Evolutionary conservation across 176 grass and related monocot genomes (phyloP), one percentile per base, ranked within the genome.

Genomic region (Rhynchospora tenuis): DNA sequence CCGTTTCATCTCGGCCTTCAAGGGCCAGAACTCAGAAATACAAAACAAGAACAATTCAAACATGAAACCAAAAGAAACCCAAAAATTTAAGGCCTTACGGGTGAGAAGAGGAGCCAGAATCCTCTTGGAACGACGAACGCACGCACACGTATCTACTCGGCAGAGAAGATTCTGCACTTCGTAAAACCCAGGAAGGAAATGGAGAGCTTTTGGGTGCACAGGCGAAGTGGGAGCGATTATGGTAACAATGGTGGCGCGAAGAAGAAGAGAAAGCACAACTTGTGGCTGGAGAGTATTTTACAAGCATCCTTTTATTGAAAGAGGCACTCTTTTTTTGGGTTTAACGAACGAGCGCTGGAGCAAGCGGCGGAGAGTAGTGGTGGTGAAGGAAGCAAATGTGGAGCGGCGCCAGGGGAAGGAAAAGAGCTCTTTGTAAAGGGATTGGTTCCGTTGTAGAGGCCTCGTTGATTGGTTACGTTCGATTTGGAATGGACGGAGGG

Each of bases 291-390:
- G 62, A 54, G 27, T 67, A 68, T 24, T 29, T 82, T 0, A 65
- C 59, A 20, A 82, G 59, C 80, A 82, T 82, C 9, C 31, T 70
- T 82, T 71, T 69, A 2, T n/a, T 71, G 31, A 44, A 70, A 54
- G 33, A 38, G 33, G 33, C 2, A 38, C 33, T 33, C 3, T 33
- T 33, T 33, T 33, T 33, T 33, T 38, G 3, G 33, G 33, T 38
- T 38, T 38, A 38, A 38, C 33, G 33, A 38, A 38, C 5, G 33
- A 38, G 33, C 3, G 33, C 5, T 38, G 33, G 55, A 57, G 15
- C 13, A 16, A 58, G 55, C 55, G 16, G 55, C 55, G 55, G 15
- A 59, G 33, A 2, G 1, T 38, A 38, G 33, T 38, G 33, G 33
- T 4, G n/a, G n/a, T 4, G 33, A 38, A 38, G 33, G 33, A 38